phyloP scores from a whole-genome alignment of 2,329 filamentous ascomycete species.

The Talaromyces islandicus region DNA sequence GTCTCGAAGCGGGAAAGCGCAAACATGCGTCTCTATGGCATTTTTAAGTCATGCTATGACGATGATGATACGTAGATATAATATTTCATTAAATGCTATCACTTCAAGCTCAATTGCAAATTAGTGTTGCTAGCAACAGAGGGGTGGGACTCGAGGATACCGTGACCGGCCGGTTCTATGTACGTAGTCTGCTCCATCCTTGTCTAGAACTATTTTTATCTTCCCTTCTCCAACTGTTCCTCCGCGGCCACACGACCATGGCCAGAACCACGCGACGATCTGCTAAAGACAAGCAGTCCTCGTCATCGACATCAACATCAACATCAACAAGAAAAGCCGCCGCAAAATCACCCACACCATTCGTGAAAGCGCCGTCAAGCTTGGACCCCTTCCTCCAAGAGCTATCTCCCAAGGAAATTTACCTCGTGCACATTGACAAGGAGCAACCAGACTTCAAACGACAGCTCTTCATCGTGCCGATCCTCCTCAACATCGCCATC shows the following conservation, averaged over 20 bases:
- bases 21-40: not conserved
- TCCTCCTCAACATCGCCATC: conserved; percentile 68
- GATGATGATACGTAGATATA: not conserved
- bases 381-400: conserved; percentile 61
- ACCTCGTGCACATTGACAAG: conserved; percentile 77
- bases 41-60: not conserved
- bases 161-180: not conserved
- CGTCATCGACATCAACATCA: conserved; percentile 8
- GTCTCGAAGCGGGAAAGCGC: not conserved
- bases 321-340: conserved; percentile 15
- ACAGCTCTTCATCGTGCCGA: conserved; percentile 75
- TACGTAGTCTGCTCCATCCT: not conserved
- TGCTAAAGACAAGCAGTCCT: conserved; percentile 22
- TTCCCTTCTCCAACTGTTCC: not conserved
- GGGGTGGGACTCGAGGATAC: not conserved
- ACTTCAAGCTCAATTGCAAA: not conserved
- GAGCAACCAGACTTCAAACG: conserved; percentile 66
- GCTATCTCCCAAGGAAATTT: conserved; percentile 65
- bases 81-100: too few relatives aligned
- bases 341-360: conserved; percentile 54
- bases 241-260: conserved; percentile 18
- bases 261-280: conserved; percentile 28
- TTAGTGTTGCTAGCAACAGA: not conserved
- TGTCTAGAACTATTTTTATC: not conserved
- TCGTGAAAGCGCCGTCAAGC: conserved; percentile 57